Evolutionary conservation across 371 early-diverging fungal species (phyloP), one percentile per base, ranked within the genome.

Genomic region (Mortierella sp.): DNA sequence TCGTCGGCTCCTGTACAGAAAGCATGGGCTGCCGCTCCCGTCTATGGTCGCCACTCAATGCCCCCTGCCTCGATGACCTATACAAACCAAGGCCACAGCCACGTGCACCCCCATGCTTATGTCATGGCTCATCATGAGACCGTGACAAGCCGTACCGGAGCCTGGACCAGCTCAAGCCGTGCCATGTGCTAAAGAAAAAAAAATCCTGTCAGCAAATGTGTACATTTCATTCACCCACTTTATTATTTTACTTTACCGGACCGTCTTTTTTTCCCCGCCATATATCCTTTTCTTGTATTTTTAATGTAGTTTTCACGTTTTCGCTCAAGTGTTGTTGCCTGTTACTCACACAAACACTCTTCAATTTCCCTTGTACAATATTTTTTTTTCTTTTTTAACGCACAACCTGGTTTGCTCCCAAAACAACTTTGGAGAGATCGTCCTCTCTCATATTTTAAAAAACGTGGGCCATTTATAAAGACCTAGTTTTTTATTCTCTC

Each of bases 1-100:
- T 30, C 30, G 55, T 45, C 63, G 3, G 64, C 47, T 24, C 47
- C 60, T 49, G 40, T 30, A 20, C 72, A 65, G 12, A 52, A 43
- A n/a, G 49, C 63, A 8, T 67, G 67, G 73, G 26, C 70, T 18
- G 14, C 63, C 1, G 51, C 39, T 28, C 45, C 73, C 3, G 35
- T 58, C 47, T 73, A 65, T 54, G 71, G 76, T 40, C 71, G 71
- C 40, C 76, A 70, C 24, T 76, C 76, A 37, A 65, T 75, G 75
- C 75, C 75, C 40, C 59, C 70, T 12, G 45, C 75, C 1, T 5
- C 75, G 10, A 18, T 32, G 28, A 28, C 52, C 20, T 65, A 30
- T 30, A 37, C 26, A 24, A 22, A 12, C 28, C 62, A 51, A 0
- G 55, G 49, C 40, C 68, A 73, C 52, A 52, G 51, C 51, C 59